phyloP scores from a whole-genome alignment of 2,329 filamentous ascomycete genomes.

The Stachybotrys echinatus region DNA sequence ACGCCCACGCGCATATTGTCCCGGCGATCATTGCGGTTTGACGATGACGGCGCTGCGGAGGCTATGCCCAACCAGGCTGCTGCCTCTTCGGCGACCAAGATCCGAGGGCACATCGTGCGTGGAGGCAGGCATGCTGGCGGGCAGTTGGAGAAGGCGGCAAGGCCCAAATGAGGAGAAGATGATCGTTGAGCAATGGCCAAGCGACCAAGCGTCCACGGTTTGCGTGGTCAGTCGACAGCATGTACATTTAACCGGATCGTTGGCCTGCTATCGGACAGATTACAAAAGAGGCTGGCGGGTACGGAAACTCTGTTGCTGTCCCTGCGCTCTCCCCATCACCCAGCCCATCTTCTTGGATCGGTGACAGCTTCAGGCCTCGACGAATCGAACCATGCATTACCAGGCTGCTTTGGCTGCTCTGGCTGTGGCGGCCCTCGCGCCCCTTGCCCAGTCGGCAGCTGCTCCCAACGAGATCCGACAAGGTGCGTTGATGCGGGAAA shows the following conservation, averaged over 20 bases:
- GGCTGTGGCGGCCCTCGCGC: neutral
- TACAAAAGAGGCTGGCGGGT: neutral
- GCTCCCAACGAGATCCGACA: too few relatives aligned
- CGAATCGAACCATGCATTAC: neutral
- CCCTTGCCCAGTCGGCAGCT: neutral
- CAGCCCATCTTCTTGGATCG: neutral
- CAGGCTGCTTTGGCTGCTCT: neutral
- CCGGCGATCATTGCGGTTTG: neutral
- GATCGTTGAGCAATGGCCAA: neutral
- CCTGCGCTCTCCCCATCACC: neutral
- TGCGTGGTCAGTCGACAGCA: too few relatives aligned
- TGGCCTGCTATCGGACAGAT: too few relatives aligned
- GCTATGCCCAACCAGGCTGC: neutral
- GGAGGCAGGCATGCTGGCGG: neutral
- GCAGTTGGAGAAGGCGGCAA: neutral
- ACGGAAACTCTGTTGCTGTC: neutral
- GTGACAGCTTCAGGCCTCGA: neutral
- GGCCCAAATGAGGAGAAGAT: neutral
- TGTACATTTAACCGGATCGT: too few relatives aligned
- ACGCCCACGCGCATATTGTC: neutral
- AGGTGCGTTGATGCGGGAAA: too few relatives aligned
- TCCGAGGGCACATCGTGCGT: neutral
- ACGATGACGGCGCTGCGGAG: neutral
- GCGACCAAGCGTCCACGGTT: neutral
- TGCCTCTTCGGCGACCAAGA: neutral